Conservation (phyloP, 1,284 basidiomycete genomes). For the Cutaneotrichosporon sp. region DNA sequence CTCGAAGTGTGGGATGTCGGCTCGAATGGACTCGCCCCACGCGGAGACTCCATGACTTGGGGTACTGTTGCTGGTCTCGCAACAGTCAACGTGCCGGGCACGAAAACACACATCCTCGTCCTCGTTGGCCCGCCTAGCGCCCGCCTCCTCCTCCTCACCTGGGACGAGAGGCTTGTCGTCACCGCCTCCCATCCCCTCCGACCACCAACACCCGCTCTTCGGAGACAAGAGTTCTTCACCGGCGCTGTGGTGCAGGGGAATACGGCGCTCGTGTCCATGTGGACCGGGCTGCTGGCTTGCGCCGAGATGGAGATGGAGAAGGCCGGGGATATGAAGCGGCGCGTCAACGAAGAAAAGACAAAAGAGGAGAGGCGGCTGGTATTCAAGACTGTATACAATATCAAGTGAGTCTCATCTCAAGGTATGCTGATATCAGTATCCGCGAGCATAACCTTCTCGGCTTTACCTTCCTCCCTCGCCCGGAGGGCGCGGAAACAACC, state of each 20-base stretch:
- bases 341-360: constrained; percentile 22
- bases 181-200: constrained; percentile 36
- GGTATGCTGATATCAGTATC: constrained; percentile 57
- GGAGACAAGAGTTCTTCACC: constrained; percentile 50
- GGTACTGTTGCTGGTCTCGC: constrained; percentile 48
- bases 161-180: constrained; percentile 32
- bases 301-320: constrained; percentile 48
- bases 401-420: constrained; percentile 44
- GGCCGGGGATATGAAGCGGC: constrained; percentile 35
- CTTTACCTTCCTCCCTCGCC: constrained; percentile 60
- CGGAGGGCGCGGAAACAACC: constrained; percentile 52
- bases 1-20: constrained; percentile 49
- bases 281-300: constrained; percentile 49
- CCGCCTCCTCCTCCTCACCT: constrained; percentile 44
- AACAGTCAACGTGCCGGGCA: constrained; percentile 38
- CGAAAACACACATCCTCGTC: constrained; percentile 46
- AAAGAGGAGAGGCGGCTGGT: constrained; percentile 30
- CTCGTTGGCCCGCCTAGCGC: constrained; percentile 47
- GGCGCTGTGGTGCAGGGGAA: constrained; percentile 37
- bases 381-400: constrained; percentile 46
- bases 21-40: constrained; percentile 33
- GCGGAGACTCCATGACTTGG: constrained; percentile 44
- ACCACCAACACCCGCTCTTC: constrained; percentile 40
- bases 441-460: constrained; percentile 73
- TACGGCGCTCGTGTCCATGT: constrained; percentile 44